Evolutionary conservation across 768 basidiomycete species (phyloP), one percentile per base, ranked within the genome.

Genomic region (Sutorius australiensis): DNA sequence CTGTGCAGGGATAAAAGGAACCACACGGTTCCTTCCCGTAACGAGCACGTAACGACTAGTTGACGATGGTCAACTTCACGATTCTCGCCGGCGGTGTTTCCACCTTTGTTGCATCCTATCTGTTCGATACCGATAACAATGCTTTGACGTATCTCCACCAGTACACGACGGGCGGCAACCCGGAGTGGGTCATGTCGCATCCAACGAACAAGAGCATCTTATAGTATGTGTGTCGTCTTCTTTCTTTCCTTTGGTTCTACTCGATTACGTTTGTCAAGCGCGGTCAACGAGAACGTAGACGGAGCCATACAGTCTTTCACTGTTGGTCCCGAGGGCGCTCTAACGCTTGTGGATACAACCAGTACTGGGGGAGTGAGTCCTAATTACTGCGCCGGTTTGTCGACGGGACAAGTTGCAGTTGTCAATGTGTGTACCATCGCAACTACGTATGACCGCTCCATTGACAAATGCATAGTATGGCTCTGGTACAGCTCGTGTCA

Each of bases 41-140:
- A 19, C 24, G 3, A 55, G 40, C 38, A 12, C 36, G n/a, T 14
- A 32, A 13, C 31, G 6, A n/a, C 12, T 13, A 2, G 24, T 41
- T 27, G 33, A 19, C 53, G 40, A 87, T 87, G 86, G 85, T 87
- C 59, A 76, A 80, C 50, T 81, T 84, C 62, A 84, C 75, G 5
- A 83, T 89, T 55, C 75, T 87, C 34, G 86, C 86, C 28, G 85
- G 86, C 33, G 85, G 85, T 14, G 86, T 80, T 61, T 66, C 72
- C 21, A 67, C 79, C 54, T 84, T 82, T 59, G 74, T 88, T 50
- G 81, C 81, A 2, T 78, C 82, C 0, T 87, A 86, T 66, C 61
- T 80, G 34, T 88, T 87, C 71, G 77, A 81, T 61, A 68, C 80
- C 12, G 72, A 78, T 19, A 69, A 73, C 17, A 73, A 72, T 13